A percentile compares a stretch with the other conserved stretches of the same genome.
These are phyloP conservation scores for Acidomyces sp. DNA, from an alignment of 495 filamentous ascomycete species.

Conservation along the genomic window DNA sequence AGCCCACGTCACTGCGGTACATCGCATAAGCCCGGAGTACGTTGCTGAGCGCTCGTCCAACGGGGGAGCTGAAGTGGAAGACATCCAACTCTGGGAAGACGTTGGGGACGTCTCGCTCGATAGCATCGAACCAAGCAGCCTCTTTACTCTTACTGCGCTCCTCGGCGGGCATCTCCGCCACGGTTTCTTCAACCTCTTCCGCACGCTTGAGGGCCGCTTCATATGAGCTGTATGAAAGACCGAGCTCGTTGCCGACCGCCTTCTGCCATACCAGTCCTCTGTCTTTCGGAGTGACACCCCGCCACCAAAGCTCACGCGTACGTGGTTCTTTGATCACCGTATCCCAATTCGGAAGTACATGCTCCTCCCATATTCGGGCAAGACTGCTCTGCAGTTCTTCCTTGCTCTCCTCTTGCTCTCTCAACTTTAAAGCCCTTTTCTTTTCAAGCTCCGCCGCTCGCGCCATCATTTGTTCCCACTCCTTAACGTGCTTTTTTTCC, in stretches of 20 bases:
- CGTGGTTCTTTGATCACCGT: slow-evolving; percentile 55
- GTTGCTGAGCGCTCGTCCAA: slow-evolving; percentile 65
- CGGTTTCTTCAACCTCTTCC: slow-evolving; percentile 43
- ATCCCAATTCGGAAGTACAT: slow-evolving; percentile 79
- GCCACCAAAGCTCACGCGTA: slow-evolving; percentile 89
- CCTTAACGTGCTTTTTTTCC: slow-evolving; percentile 77
- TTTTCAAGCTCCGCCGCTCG: slow-evolving; percentile 53
- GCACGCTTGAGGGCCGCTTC: slow-evolving; percentile 65
- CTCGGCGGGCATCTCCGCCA: slow-evolving; percentile 12
- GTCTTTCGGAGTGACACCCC: slow-evolving; percentile 65
- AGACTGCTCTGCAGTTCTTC: slow-evolving; percentile 52
- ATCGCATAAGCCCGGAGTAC: slow-evolving; percentile 79
- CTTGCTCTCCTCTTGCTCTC: slow-evolving; percentile 43
- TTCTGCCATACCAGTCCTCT: slow-evolving; percentile 74
- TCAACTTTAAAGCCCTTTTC: slow-evolving; percentile 37
- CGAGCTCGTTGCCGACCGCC: slow-evolving; percentile 82
- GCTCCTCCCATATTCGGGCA: slow-evolving; percentile 72
- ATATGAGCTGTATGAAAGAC: slow-evolving; percentile 62
- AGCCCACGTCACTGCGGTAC: slow-evolving; percentile 91
- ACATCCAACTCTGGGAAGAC: slow-evolving; percentile 74
- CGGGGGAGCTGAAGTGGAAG: slow-evolving; percentile 57
- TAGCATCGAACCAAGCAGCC: slow-evolving; percentile 54
- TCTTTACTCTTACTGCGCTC: slow-evolving; percentile 34
- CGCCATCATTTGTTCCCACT: slow-evolving; percentile 91
- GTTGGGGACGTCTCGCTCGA: slow-evolving; percentile 52